Conservation (phyloP, 2,329 filamentous ascomycete species). For the Escovopsis weberi region DNA sequence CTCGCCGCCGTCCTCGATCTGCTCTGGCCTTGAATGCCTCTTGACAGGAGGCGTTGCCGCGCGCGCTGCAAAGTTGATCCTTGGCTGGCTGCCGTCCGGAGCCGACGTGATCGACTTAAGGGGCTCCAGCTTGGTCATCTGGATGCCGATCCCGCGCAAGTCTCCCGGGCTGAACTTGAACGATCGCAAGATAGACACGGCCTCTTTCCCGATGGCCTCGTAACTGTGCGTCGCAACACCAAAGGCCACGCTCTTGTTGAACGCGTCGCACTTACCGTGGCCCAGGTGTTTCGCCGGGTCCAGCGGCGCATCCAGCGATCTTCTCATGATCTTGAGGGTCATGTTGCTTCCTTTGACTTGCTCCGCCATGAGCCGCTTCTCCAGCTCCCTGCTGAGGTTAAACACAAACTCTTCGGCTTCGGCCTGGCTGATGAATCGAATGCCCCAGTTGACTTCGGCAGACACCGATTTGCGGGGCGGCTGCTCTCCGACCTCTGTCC, state of each 20-base stretch:
- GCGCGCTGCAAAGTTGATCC: conserved; percentile 54
- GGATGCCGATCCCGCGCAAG: conserved; percentile 79
- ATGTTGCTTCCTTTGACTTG: conserved; percentile 76
- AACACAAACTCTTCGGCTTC: conserved; percentile 87
- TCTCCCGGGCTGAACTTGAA: conserved; percentile 82
- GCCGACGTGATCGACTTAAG: conserved; percentile 45
- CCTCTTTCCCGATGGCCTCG: conserved; percentile 62
- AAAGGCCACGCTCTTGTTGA: conserved; percentile 74
- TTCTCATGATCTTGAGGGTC: conserved; percentile 89
- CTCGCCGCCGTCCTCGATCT: conserved; percentile 33
- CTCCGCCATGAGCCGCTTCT: conserved; percentile 67
- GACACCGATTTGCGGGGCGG: conserved; percentile 85
- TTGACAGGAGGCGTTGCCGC: conserved; percentile 23
- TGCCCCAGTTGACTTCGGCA: conserved; percentile 96
- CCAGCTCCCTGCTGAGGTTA: conserved; percentile 73
- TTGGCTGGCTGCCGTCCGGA: conserved; percentile 62
- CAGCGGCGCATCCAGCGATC: conserved; percentile 71
- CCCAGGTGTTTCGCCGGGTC: conserved; percentile 89
- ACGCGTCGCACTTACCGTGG: conserved; percentile 87
- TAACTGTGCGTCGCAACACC: conserved; percentile 71
- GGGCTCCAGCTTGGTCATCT: conserved; percentile 83
- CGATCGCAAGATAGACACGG: conserved; percentile 66
- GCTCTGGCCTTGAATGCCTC: conserved; percentile 27
- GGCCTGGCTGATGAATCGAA: conserved; percentile 80
- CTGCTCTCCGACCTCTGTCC: conserved; percentile 71